A percentile compares a stretch with the other conserved stretches of the same genome.
Conservation (phyloP, 2,329 filamentous ascomycete species). For the Colletotrichum spaethianum region DNA sequence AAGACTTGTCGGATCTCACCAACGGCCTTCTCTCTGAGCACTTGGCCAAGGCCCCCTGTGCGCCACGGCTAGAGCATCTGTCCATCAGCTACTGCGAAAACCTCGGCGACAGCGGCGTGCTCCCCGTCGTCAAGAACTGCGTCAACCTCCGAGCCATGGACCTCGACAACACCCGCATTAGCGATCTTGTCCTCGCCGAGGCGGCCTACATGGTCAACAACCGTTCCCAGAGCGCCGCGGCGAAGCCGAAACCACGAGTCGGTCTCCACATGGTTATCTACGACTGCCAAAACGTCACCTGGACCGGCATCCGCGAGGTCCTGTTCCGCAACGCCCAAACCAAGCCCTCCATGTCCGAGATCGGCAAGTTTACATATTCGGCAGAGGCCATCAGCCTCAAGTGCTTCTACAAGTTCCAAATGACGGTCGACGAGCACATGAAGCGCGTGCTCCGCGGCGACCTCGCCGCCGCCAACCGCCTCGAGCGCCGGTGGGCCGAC, state of each 20-base stretch:
- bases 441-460: constrained; percentile 87
- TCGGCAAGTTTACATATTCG: constrained; percentile 70
- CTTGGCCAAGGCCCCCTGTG: constrained; percentile 83
- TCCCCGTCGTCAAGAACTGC: constrained; percentile 85
- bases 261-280: constrained; percentile 87
- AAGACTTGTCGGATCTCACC: constrained; percentile 84
- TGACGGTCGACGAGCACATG: constrained; percentile 93
- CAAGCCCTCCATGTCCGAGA: constrained; percentile 62
- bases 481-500: constrained; percentile 93
- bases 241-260: constrained; percentile 62
- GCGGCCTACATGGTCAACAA: constrained; percentile 83
- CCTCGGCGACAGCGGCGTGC: constrained; percentile 85
- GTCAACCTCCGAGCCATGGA: constrained; percentile 78
- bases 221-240: constrained; percentile 66
- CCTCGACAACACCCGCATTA: constrained; percentile 94
- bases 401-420: constrained; percentile 96
- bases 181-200: constrained; percentile 87
- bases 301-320: constrained; percentile 91
- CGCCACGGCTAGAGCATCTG: constrained; percentile 79
- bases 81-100: constrained; percentile 93
- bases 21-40: constrained; percentile 80
- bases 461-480: constrained; percentile 78
- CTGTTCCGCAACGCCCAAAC: constrained; percentile 87
- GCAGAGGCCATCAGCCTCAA: constrained; percentile 88
- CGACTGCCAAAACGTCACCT: constrained; percentile 92